A percentile compares a stretch with the other conserved stretches of the same genome.
phyloP scores from a whole-genome alignment of 768 basidiomycete genomes.

The Pulveroboletus sp. region DNA sequence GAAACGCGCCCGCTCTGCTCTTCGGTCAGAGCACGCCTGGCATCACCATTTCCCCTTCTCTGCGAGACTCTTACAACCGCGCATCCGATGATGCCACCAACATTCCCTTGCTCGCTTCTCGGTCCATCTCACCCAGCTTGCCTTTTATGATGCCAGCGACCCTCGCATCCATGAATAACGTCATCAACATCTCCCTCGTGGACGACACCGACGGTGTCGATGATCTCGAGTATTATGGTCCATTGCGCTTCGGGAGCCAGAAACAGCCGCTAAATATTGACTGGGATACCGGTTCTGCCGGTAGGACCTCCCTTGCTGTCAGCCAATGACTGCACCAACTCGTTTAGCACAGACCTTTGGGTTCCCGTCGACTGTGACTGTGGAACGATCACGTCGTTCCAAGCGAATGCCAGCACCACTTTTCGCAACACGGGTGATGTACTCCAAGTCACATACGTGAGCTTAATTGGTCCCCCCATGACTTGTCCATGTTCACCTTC shows the following conservation, averaged over 20 bases:
- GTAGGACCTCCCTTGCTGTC: conserved; percentile 1
- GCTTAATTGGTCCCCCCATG: conserved; percentile 9
- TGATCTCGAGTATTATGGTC: conserved; percentile 47
- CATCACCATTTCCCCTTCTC: conserved; percentile 11
- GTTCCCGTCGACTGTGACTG: conserved; percentile 44
- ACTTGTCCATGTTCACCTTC: background rate
- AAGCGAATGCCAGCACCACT: conserved; percentile 39
- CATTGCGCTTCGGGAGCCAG: conserved; percentile 52
- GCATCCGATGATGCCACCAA: conserved; percentile 21
- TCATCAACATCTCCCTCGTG: conserved; percentile 27
- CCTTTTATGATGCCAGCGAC: background rate
- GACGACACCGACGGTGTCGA: conserved; percentile 38
- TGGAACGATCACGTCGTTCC: conserved; percentile 34
- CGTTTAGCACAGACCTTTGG: conserved; percentile 55
- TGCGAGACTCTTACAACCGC: conserved; percentile 13
- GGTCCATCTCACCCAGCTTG: background rate
- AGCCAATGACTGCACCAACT: no score
- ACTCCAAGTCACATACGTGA: conserved; percentile 47
- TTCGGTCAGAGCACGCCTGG: conserved; percentile 5
- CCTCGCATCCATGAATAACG: background rate
- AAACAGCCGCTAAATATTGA: conserved; percentile 52
- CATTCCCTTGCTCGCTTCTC: background rate
- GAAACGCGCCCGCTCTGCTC: conserved; percentile 14
- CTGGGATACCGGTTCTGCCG: conserved; percentile 62
- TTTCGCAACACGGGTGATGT: conserved; percentile 30